These are phyloP conservation scores for Plasmopara muralis DNA, from an alignment of 352 stramenopile genomes.

Conservation along the genomic window DNA sequence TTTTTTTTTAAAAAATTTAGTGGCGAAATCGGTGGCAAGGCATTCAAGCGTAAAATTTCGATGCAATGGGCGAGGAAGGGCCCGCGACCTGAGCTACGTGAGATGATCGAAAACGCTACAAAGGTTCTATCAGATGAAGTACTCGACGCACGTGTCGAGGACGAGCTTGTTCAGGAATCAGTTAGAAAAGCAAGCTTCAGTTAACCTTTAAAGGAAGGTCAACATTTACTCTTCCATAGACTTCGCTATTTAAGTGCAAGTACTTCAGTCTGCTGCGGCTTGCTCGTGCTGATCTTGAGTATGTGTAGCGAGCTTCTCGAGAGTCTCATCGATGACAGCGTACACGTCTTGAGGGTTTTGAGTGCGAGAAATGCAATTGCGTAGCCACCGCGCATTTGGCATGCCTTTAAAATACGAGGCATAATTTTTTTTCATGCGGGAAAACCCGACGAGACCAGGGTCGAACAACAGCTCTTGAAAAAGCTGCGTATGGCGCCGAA, in stretches of 20 bases:
- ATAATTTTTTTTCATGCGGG: constrained; percentile 80
- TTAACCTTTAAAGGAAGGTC: neutral
- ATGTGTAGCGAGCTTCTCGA: constrained; percentile 22
- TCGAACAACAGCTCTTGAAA: constrained; percentile 52
- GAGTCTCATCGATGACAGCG: constrained; percentile 43
- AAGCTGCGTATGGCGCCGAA: constrained; percentile 59
- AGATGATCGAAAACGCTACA: constrained; percentile 69
- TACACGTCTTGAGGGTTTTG: constrained; percentile 50
- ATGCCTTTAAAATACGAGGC: constrained; percentile 66
- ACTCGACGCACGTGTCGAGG: constrained; percentile 59
- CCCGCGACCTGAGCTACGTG: constrained; percentile 51
- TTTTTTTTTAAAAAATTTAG: too few relatives aligned
- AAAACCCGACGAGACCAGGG: constrained; percentile 46
- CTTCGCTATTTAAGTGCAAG: too few relatives aligned
- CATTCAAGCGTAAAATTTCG: constrained; percentile 74
- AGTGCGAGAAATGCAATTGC: constrained; percentile 45
- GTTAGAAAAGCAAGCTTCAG: constrained; percentile 3
- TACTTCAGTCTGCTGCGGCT: neutral
- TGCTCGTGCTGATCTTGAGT: constrained; percentile 19
- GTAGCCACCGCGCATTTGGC: constrained; percentile 59
- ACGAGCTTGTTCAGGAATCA: constrained; percentile 34
- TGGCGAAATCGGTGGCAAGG: constrained; percentile 69
- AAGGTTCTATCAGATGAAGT: constrained; percentile 63
- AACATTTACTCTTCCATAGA: too few relatives aligned
- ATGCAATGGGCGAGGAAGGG: constrained; percentile 61